Percentiles rank a stretch among this genome's conserved stretches.
phyloP scores from a whole-genome alignment of 768 basidiomycete genomes.

The Crassisporium funariophilum region DNA sequence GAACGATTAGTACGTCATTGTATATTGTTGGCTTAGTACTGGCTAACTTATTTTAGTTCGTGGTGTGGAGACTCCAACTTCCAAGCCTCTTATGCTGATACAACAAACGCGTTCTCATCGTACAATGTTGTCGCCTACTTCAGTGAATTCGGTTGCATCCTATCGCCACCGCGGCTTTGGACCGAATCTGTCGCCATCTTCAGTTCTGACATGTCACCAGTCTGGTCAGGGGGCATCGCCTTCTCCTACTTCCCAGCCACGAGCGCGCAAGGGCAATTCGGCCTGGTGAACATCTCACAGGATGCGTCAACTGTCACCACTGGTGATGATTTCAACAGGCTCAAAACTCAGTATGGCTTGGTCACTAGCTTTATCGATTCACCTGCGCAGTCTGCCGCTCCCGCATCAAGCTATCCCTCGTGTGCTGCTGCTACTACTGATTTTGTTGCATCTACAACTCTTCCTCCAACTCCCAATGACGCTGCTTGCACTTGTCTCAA shows the following conservation, averaged over 20 bases:
- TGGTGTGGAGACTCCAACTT: conserved; percentile 79
- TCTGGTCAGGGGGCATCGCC: conserved; percentile 89
- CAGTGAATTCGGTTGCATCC: conserved; percentile 84
- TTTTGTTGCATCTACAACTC: conserved; percentile 63
- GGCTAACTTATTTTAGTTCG: conserved; percentile 46
- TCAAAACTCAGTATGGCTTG: conserved; percentile 61
- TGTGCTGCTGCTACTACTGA: conserved; percentile 67
- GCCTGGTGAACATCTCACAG: conserved; percentile 77
- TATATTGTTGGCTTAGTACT: conserved; percentile 1
- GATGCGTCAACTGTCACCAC: conserved; percentile 69
- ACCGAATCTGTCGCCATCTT: conserved; percentile 77
- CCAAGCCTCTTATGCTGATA: conserved; percentile 54
- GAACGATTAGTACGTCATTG: conserved; percentile 72
- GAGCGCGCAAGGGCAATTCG: conserved; percentile 76
- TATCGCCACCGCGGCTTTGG: conserved; percentile 67
- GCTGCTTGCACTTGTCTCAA: conserved; percentile 79
- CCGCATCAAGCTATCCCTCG: conserved; percentile 53
- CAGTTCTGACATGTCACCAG: conserved; percentile 67
- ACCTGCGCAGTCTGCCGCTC: conserved; percentile 46
- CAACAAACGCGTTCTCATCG: conserved; percentile 54
- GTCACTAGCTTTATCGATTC: conserved; percentile 63
- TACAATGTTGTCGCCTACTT: conserved; percentile 88
- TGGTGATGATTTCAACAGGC: conserved; percentile 65
- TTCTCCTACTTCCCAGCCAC: conserved; percentile 87
- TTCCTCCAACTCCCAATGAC: conserved; percentile 86